A percentile compares a stretch with the other conserved stretches of the same genome.
These are phyloP conservation scores for Coniochaeta ligniaria DNA, from an alignment of 2,329 filamentous ascomycete species.

Conservation along the genomic window DNA sequence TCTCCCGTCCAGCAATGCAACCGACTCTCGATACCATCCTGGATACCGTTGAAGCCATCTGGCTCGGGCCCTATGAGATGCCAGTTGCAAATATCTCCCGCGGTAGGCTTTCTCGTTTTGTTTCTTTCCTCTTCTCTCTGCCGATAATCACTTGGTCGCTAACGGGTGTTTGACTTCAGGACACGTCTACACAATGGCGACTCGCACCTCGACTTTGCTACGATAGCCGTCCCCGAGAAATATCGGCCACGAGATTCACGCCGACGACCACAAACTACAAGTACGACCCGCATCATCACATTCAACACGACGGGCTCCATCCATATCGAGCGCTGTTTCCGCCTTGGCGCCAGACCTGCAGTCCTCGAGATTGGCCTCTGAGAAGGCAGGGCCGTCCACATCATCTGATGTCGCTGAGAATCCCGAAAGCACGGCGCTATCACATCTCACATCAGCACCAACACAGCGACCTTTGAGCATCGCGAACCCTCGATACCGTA, in stretches of 20 bases:
- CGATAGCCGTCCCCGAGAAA: conserved; percentile 45
- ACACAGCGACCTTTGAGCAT: conserved; percentile 39
- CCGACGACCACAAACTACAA: not conserved
- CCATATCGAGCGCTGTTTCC: conserved; percentile 7
- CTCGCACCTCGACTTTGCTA: conserved; percentile 38
- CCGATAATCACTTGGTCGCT: too few relatives aligned
- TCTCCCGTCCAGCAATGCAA: too few relatives aligned
- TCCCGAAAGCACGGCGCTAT: conserved; percentile 8
- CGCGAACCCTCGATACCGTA: conserved; percentile 47
- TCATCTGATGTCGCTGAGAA: conserved; percentile 9
- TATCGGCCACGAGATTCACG: conserved; percentile 30
- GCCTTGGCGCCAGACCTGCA: not conserved
- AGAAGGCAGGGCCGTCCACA: conserved; percentile 9
- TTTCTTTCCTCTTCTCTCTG: too few relatives aligned
- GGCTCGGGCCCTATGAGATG: too few relatives aligned
- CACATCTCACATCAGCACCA: conserved; percentile 25
- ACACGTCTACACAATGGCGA: conserved; percentile 30
- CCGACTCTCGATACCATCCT: too few relatives aligned
- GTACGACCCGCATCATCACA: not conserved
- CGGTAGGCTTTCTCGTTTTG: too few relatives aligned
- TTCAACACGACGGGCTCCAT: conserved; percentile 6
- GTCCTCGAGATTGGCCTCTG: conserved; percentile 15
- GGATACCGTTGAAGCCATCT: too few relatives aligned
- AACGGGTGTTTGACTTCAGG: too few relatives aligned
- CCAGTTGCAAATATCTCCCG: too few relatives aligned